Evolutionary conservation across 2,329 filamentous ascomycete species (phyloP).

Genomic region (Boeremia exigua): DNA sequence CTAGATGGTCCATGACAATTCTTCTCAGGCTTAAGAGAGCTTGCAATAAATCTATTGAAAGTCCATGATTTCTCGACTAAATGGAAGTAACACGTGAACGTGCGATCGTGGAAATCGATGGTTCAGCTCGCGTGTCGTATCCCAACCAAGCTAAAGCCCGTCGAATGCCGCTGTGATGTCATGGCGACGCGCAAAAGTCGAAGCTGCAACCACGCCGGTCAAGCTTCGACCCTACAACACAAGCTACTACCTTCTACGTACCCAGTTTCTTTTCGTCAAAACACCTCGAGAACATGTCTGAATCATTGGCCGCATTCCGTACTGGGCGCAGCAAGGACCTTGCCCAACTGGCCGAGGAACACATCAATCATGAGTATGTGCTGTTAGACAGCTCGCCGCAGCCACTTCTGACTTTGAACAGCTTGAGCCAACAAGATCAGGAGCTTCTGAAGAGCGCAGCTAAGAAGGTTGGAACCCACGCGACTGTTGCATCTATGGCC

Average conservation of each 20-base stretch:
- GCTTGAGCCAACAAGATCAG: constrained; percentile 63
- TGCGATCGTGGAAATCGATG: background rate
- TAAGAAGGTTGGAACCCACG: constrained; percentile 60
- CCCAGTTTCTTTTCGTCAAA: background rate
- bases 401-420: constrained; percentile 11
- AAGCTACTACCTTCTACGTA: background rate
- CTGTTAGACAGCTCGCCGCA: background rate
- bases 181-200: constrained; percentile 5
- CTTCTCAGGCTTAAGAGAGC: too few relatives aligned
- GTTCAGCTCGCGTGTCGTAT: constrained; percentile 4
- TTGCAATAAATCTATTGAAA: too few relatives aligned
- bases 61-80: too few relatives aligned
- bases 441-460: constrained; percentile 63
- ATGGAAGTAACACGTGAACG: background rate
- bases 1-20: too few relatives aligned
- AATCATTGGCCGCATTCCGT: constrained; percentile 42
- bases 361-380: constrained; percentile 43
- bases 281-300: constrained; percentile 27
- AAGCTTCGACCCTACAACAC: background rate
- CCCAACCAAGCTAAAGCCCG: constrained; percentile 8
- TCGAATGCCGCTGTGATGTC: constrained; percentile 4
- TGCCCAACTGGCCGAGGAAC: constrained; percentile 39
- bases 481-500: constrained; percentile 64
- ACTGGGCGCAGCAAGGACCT: constrained; percentile 36
- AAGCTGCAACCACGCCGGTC: constrained; percentile 6